Percentiles rank a stretch among this genome's conserved stretches.
These are phyloP conservation scores for Eucalyptus victrix DNA, from an alignment of 345 rosid species.

Conservation along the genomic window DNA sequence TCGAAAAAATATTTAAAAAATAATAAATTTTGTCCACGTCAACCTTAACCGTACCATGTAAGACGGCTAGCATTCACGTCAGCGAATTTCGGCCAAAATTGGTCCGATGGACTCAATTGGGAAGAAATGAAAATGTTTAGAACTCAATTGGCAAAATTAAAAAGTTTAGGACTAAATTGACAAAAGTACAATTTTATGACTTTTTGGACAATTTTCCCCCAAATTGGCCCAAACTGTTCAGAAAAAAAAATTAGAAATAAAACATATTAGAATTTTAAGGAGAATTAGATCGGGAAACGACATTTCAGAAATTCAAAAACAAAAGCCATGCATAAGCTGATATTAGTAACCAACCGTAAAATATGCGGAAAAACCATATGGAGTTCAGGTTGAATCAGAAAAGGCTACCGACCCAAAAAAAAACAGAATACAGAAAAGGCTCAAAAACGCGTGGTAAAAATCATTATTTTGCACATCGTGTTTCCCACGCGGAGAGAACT, in stretches of 20 bases:
- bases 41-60: accelerated
- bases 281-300: no score
- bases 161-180: accelerated
- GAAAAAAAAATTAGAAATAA: background rate
- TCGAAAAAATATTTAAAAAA: no score
- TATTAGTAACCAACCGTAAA: background rate
- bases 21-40: no score
- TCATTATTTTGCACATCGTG: background rate
- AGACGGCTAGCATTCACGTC: accelerated
- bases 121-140: no score
- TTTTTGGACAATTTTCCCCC: no score
- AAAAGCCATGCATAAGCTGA: background rate
- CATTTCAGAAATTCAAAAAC: background rate
- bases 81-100: accelerated
- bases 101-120: no score
- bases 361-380: background rate
- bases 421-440: background rate
- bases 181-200: no score
- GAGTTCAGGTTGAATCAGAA: background rate
- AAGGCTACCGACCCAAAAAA: background rate
- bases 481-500: background rate
- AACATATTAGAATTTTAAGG: background rate
- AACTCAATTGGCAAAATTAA: no score
- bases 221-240: background rate
- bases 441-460: background rate